Base-by-base conservation (phyloP, 352 stramenopile genomes). In the Globisporangium recalcitrans region DNA sequence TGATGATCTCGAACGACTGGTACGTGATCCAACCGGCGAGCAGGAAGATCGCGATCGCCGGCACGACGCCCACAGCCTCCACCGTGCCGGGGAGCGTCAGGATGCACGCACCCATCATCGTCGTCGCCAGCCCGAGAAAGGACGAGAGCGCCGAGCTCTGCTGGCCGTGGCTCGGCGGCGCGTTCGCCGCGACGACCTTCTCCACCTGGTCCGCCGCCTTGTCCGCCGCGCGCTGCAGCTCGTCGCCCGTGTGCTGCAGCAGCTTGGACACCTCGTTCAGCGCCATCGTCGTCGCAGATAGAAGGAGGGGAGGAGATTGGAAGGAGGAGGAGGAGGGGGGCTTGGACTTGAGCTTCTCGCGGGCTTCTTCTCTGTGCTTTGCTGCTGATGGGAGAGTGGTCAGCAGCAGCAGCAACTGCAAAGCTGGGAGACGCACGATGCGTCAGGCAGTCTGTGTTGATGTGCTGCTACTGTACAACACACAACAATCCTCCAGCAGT, bases 51-150 rank as follows among this genome's bases (percentile, higher is more conserved):
- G 87, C 27, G 10, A 91, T 42, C 0, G 77, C 71, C 1, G 76
- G 76, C 4, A 78, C 21, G n/a, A 86, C 67, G 13, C 80, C 80
- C 14, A 86, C 72, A 24, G 81, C 82, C 34, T 85, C 77, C 13
- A 90, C 60, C 14, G 85, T 80, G 58, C 82, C 75, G 0, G 82
- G 85, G 16, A 94, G 71, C 44, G 81, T 84, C 60, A 94, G 74
- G 47, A 94, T 85, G 56, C 76, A 86, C n/a, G 85, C 79, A 16
- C 82, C 82, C 64, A 85, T 91, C 85, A 94, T 94, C 48, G 85
- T 94, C 27, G 82, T 90, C 38, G 84, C 84, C 19, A 94, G 72
- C 0, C 82, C 85, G 44, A 94, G 70, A 58, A 85, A 94, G 4
- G 81, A 86, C 67, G 82, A 91, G 32, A 90, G 63, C 24, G 80